A percentile compares a stretch with the other conserved stretches of the same genome.
These are phyloP conservation scores for Warburgia ugandensis DNA, from an alignment of 164 flowering plant genomes.

Conservation along the genomic window DNA sequence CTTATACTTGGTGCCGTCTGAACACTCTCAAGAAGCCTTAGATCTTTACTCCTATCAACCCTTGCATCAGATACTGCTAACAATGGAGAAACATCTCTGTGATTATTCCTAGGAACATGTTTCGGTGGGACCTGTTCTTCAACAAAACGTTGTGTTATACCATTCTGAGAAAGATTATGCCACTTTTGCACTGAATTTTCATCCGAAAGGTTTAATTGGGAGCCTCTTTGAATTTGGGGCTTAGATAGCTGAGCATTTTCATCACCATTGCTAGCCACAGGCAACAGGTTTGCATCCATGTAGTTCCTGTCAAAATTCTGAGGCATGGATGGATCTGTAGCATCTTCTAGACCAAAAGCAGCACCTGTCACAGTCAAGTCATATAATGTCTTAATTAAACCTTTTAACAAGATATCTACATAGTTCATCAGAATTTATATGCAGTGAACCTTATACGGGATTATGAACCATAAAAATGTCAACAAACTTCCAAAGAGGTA, in stretches of 20 bases:
- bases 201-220: slow-evolving; percentile 21
- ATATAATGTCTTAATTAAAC: neutral
- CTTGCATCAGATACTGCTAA: slow-evolving; percentile 23
- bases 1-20: slow-evolving; percentile 24
- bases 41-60: slow-evolving; percentile 22
- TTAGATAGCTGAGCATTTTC: slow-evolving; percentile 23
- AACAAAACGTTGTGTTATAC: slow-evolving; percentile 15
- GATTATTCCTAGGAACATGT: slow-evolving; percentile 25
- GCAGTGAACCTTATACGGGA: too few relatives aligned
- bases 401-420: too few relatives aligned
- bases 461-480: too few relatives aligned
- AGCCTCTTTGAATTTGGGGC: slow-evolving; percentile 18
- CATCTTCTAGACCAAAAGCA: slow-evolving; percentile 31
- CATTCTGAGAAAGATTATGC: slow-evolving; percentile 23
- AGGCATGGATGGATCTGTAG: slow-evolving; percentile 23
- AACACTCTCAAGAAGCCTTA: slow-evolving; percentile 28
- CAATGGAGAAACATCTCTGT: slow-evolving; percentile 23
- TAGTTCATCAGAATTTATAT: too few relatives aligned
- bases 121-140: slow-evolving; percentile 25
- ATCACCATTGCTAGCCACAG: slow-evolving; percentile 19
- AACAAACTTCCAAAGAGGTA: too few relatives aligned
- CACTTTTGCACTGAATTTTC: slow-evolving; percentile 20
- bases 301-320: slow-evolving; percentile 24
- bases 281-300: slow-evolving; percentile 19
- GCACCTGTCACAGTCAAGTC: slow-evolving; percentile 21